Evolutionary conservation across 1,284 basidiomycete species (phyloP).

Genomic region (Bondarzewia mesenterica): DNA sequence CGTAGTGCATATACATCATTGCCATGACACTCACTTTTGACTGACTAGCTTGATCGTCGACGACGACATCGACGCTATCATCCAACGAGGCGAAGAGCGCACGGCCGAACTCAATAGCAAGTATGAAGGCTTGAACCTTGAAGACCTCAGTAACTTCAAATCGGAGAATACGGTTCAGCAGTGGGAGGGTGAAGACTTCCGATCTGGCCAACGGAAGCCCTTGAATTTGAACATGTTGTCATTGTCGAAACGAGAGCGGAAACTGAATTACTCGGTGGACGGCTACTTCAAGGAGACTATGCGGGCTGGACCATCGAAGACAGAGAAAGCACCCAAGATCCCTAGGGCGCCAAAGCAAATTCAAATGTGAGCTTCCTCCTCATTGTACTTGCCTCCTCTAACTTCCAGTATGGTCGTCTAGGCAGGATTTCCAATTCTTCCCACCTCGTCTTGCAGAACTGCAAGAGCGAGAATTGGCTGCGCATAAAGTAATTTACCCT

Average conservation of each 20-base stretch:
- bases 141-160: constrained; percentile 97
- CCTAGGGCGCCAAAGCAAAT: constrained; percentile 90
- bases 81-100: constrained; percentile 85
- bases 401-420: constrained; percentile 20
- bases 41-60: constrained; percentile 65
- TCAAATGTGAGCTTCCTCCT: constrained; percentile 46
- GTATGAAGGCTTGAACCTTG: constrained; percentile 89
- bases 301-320: constrained; percentile 70
- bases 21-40: constrained; percentile 1
- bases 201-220: constrained; percentile 62
- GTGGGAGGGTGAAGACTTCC: constrained; percentile 97
- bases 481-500: constrained; percentile 55
- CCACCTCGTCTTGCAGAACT: constrained; percentile 75
- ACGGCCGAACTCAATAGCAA: constrained; percentile 87
- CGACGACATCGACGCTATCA: constrained; percentile 94
- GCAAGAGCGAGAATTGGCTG: constrained; percentile 84
- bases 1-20: background rate
- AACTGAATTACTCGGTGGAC: constrained; percentile 93
- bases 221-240: constrained; percentile 82
- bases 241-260: constrained; percentile 92
- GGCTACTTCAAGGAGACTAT: constrained; percentile 92
- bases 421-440: constrained; percentile 98
- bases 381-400: background rate
- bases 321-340: constrained; percentile 78
- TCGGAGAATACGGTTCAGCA: constrained; percentile 83